phyloP scores from a whole-genome alignment of 2,329 filamentous ascomycete species.

The Colletotrichum nymphaeae region DNA sequence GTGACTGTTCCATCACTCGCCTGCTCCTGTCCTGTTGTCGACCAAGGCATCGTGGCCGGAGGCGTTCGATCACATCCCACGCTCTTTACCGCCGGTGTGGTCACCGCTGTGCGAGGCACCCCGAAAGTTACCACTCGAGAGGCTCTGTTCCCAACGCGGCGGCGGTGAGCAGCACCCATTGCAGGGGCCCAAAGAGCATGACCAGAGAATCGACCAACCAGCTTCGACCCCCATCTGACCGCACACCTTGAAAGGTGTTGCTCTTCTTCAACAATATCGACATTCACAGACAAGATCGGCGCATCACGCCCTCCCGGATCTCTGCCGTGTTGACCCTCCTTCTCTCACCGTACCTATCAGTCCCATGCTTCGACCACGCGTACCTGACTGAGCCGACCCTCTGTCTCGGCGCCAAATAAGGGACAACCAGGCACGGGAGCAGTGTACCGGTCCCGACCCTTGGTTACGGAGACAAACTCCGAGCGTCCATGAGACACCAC shows the following conservation, averaged over 20 bases:
- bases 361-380: neutral
- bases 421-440: slow-evolving; percentile 4
- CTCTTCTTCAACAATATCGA: slow-evolving; percentile 17
- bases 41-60: neutral
- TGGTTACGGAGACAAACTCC: neutral
- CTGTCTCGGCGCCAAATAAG: slow-evolving; percentile 21
- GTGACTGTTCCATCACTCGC: neutral
- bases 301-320: slow-evolving; percentile 8
- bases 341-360: neutral
- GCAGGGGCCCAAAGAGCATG: neutral
- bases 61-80: neutral
- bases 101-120: neutral
- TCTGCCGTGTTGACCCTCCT: slow-evolving; percentile 9
- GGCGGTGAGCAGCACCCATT: slow-evolving; percentile 23
- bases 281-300: slow-evolving; percentile 26
- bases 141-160: slow-evolving; percentile 6
- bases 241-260: neutral
- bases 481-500: slow-evolving; percentile 1
- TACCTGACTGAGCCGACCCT: slow-evolving; percentile 24
- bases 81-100: neutral
- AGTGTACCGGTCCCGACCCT: neutral
- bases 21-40: neutral
- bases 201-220: neutral
- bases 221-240: neutral
- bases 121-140: neutral